Conservation (phyloP, 2,329 filamentous ascomycete genomes). For the Penicillium sp. region DNA sequence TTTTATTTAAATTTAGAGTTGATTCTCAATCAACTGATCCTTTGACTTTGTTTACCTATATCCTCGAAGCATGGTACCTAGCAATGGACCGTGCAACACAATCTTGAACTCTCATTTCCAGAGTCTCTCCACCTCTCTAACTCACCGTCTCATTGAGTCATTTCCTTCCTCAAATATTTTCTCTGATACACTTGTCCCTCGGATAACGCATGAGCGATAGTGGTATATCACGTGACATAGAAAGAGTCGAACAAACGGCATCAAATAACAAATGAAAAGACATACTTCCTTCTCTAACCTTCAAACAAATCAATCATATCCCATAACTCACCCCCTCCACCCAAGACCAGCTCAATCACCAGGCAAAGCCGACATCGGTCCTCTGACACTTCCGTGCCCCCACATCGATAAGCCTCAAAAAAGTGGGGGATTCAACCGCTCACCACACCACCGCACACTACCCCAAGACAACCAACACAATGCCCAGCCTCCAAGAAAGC, state of each 20-base stretch:
- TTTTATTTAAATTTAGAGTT: background rate
- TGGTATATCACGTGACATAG: background rate
- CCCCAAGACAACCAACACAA: slow-evolving; percentile 6
- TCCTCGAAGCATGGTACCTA: background rate
- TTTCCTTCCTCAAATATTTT: background rate
- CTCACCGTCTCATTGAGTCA: background rate
- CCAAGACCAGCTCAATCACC: background rate
- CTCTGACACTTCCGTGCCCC: slow-evolving; percentile 7
- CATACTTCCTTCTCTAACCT: too few species aligned
- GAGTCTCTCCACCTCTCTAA: background rate
- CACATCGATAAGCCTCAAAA: slow-evolving; percentile 6
- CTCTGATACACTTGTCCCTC: too few species aligned
- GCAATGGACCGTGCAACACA: background rate
- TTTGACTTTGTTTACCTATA: background rate
- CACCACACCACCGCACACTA: background rate
- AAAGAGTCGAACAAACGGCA: background rate
- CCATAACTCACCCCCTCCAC: background rate
- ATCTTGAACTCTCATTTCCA: background rate
- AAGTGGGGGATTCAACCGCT: slow-evolving; percentile 7
- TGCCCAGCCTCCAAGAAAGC: slow-evolving; percentile 30
- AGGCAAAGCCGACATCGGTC: slow-evolving; percentile 1
- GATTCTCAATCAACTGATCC: background rate
- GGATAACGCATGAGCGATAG: too few species aligned
- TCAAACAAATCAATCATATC: background rate
- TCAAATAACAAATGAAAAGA: background rate